Evolutionary conservation across 2,329 filamentous ascomycete genomes (phyloP).

Genomic region (Penicillium sp.): DNA sequence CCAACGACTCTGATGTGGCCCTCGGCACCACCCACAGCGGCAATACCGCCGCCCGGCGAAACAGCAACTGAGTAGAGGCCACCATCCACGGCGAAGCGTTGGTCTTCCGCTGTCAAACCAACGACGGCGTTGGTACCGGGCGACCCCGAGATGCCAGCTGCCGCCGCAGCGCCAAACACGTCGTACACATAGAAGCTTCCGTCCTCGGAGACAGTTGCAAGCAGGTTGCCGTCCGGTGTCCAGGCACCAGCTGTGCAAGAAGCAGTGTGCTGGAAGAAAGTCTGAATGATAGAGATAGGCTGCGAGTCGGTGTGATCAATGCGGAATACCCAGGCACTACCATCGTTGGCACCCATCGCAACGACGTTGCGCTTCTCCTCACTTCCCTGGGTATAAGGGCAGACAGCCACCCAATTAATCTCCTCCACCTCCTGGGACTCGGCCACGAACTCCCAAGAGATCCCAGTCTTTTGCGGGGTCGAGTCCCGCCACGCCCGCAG

Average conservation of each 20-base stretch:
- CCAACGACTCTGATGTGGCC: constrained; percentile 82
- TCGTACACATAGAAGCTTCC: constrained; percentile 88
- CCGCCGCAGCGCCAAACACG: constrained; percentile 73
- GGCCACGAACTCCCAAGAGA: constrained; percentile 63
- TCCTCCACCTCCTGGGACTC: constrained; percentile 88
- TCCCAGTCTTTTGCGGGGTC: constrained; percentile 45
- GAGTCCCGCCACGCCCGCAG: constrained; percentile 64
- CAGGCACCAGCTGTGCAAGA: constrained; percentile 85
- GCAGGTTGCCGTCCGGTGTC: constrained; percentile 78
- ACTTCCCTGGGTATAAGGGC: constrained; percentile 55
- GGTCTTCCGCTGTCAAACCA: constrained; percentile 71
- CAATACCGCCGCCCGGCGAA: constrained; percentile 71
- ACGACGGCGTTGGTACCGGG: constrained; percentile 63
- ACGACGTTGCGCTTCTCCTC: constrained; percentile 68
- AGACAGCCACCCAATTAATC: constrained; percentile 82
- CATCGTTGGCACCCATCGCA: constrained; percentile 83
- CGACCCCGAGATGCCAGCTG: constrained; percentile 54
- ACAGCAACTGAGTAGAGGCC: constrained; percentile 85
- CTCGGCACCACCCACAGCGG: constrained; percentile 81
- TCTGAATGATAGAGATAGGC: constrained; percentile 76
- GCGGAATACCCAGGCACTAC: constrained; percentile 94
- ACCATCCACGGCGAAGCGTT: constrained; percentile 86
- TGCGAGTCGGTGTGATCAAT: constrained; percentile 62
- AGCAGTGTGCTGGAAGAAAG: constrained; percentile 84
- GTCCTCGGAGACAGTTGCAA: constrained; percentile 88